These are phyloP conservation scores for Sporisorium exsertum DNA, from an alignment of 1,284 basidiomycete species.

Conservation along the genomic window DNA sequence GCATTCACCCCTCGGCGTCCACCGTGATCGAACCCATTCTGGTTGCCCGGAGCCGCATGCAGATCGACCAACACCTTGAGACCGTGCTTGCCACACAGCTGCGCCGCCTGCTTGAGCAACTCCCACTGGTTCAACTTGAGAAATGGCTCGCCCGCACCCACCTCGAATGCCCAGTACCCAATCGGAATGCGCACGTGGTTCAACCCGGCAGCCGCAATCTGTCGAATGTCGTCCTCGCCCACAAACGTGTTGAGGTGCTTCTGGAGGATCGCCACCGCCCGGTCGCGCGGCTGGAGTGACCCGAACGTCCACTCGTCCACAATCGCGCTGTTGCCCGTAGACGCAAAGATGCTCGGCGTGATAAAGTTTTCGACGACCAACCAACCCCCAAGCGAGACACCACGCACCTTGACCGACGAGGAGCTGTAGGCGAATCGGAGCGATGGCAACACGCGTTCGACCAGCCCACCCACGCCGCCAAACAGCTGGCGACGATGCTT, in stretches of 20 bases:
- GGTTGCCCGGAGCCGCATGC: slow-evolving; percentile 71
- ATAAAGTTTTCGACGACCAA: slow-evolving; percentile 64
- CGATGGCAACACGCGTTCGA: slow-evolving; percentile 18
- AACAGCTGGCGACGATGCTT: neutral
- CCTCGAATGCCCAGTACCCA: slow-evolving; percentile 91
- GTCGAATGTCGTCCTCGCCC: slow-evolving; percentile 79
- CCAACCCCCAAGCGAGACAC: slow-evolving; percentile 67
- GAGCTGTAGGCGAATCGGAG: slow-evolving; percentile 47
- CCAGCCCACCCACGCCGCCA: neutral
- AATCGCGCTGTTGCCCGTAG: slow-evolving; percentile 58
- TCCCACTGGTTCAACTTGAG: slow-evolving; percentile 80
- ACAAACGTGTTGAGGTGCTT: slow-evolving; percentile 85
- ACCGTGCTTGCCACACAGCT: slow-evolving; percentile 81
- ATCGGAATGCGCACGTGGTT: slow-evolving; percentile 88
- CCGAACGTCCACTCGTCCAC: slow-evolving; percentile 89
- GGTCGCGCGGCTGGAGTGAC: slow-evolving; percentile 73
- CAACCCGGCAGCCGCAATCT: slow-evolving; percentile 71
- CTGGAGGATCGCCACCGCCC: slow-evolving; percentile 51
- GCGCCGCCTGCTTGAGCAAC: slow-evolving; percentile 75
- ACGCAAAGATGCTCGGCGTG: slow-evolving; percentile 72
- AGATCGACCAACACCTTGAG: slow-evolving; percentile 86
- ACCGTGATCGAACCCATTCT: slow-evolving; percentile 72
- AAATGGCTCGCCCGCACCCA: slow-evolving; percentile 82
- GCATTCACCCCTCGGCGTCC: slow-evolving; percentile 77
- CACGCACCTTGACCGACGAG: slow-evolving; percentile 47